Evolutionary conservation across 192 early-diverging fungal genomes (phyloP).

Genomic region (Phlyctochytrium arcticum): DNA sequence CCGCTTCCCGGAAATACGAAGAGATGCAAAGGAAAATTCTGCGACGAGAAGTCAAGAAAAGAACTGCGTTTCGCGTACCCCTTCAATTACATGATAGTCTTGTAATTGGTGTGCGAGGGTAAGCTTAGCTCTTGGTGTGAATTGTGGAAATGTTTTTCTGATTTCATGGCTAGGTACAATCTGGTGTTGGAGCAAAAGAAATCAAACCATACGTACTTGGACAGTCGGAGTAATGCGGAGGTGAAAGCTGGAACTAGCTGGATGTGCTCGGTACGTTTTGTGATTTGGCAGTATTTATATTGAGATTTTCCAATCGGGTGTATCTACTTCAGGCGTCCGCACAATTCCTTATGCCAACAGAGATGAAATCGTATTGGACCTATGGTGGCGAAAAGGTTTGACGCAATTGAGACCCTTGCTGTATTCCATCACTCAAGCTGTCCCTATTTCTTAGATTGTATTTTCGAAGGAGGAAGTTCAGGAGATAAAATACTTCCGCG

Average conservation of each 20-base stretch:
- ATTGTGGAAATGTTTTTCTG: not conserved
- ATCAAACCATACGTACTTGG: constrained; percentile 39
- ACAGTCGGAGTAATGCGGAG: constrained; percentile 48
- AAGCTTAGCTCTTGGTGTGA: not conserved
- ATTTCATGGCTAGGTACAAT: constrained; percentile 43
- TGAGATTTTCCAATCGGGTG: not conserved
- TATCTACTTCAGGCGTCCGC: constrained; percentile 28
- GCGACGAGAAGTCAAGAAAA: constrained; percentile 60
- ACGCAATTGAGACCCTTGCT: not conserved
- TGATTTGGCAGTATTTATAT: not conserved
- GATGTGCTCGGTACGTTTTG: constrained; percentile 54
- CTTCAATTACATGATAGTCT: constrained; percentile 58
- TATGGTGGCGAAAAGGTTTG: constrained; percentile 66
- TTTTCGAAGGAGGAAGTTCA: constrained; percentile 70
- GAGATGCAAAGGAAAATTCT: constrained; percentile 50
- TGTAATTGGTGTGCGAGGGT: constrained; percentile 67
- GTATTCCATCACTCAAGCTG: not conserved
- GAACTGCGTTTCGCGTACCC: constrained; percentile 57
- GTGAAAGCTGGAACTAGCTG: constrained; percentile 55
- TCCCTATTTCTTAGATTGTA: constrained; percentile 38
- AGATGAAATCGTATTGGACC: constrained; percentile 65
- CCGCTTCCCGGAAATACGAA: constrained; percentile 38
- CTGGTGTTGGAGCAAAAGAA: constrained; percentile 52
- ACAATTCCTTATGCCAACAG: constrained; percentile 29
- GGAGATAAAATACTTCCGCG: constrained; percentile 57